phyloP scores from a whole-genome alignment of 225 moss, liverwort and hornwort genomes.

The Pseudisothecium myosuroides region DNA sequence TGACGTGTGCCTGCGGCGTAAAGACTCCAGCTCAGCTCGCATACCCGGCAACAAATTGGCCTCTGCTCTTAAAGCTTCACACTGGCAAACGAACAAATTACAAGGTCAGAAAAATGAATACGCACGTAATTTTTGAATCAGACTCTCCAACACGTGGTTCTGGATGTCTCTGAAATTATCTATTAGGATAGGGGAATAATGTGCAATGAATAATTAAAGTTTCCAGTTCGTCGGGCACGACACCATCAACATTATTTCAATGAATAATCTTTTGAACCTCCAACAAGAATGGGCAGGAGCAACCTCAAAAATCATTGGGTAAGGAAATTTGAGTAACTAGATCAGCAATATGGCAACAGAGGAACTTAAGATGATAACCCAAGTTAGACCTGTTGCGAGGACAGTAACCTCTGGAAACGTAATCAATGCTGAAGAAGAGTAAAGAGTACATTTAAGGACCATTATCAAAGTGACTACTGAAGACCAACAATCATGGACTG shows the following conservation, averaged over 20 bases:
- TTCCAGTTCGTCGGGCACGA: neutral
- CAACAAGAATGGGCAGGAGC: neutral
- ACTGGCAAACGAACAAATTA: conserved; percentile 30
- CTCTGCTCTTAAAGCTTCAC: conserved; percentile 74
- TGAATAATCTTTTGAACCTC: neutral
- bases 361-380: neutral
- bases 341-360: neutral
- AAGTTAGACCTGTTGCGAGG: neutral
- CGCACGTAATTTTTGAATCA: neutral
- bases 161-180: neutral
- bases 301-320: neutral
- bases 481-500: neutral
- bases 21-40: conserved; percentile 92
- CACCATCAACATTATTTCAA: neutral
- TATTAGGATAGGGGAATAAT: neutral
- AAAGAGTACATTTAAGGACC: neutral
- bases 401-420: neutral
- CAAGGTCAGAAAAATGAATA: neutral
- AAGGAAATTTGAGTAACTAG: neutral
- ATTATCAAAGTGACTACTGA: neutral
- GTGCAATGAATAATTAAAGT: neutral
- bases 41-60: conserved; percentile 71
- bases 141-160: neutral
- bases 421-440: neutral
- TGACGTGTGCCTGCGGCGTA: conserved; percentile 87